Conservation (phyloP, 2,329 filamentous ascomycete genomes). For the Penicillium sp. region DNA sequence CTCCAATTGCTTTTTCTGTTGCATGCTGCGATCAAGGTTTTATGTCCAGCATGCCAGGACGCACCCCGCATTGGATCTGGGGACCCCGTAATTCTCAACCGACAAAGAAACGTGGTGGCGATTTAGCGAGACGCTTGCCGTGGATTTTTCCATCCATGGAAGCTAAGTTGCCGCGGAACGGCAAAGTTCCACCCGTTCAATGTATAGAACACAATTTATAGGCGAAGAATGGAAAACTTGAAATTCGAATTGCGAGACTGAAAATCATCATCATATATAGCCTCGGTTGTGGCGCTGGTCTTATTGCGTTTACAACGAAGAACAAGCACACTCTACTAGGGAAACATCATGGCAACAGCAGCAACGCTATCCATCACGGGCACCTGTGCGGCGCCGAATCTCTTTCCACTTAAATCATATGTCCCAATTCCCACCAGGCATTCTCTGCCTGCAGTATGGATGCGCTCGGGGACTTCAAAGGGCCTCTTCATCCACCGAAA, state of each 20-base stretch:
- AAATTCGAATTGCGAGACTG: neutral
- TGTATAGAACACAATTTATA: neutral
- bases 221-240: neutral
- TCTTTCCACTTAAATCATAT: neutral
- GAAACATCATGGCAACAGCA: neutral
- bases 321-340: neutral
- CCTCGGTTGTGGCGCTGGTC: neutral
- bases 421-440: neutral
- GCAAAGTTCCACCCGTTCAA: neutral
- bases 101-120: neutral
- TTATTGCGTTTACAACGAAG: neutral
- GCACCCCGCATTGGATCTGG: neutral
- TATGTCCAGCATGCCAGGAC: neutral
- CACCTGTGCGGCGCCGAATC: neutral
- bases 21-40: neutral
- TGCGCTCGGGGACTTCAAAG: slow-evolving; percentile 26
- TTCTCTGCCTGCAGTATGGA: slow-evolving; percentile 12
- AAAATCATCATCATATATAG: neutral
- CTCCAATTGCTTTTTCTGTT: neutral
- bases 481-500: slow-evolving; percentile 41
- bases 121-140: neutral
- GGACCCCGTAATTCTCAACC: neutral
- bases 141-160: neutral
- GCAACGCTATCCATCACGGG: neutral
- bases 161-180: slow-evolving; percentile 1